These are phyloP conservation scores for Diversispora epigaea DNA, from an alignment of 192 early-diverging fungal genomes.

Conservation along the genomic window DNA sequence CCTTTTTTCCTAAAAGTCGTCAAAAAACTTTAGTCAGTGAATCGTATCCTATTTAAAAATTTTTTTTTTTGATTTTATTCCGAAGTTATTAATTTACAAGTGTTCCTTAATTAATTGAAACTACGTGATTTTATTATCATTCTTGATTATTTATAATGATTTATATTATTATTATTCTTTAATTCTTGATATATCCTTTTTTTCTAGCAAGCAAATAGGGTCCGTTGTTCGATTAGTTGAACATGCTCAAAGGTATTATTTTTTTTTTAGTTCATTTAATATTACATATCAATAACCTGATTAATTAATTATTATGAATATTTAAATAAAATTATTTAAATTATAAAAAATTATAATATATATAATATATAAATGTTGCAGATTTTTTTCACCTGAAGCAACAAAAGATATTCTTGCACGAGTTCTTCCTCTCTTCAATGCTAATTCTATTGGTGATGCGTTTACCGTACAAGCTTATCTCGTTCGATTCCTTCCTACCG, in stretches of 20 bases:
- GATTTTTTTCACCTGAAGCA: constrained; percentile 70
- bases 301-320: background rate
- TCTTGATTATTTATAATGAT: no score
- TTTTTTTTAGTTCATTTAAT: constrained; percentile 40
- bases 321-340: no score
- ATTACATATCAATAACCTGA: constrained; percentile 21
- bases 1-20: constrained; percentile 66
- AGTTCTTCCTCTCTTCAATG: constrained; percentile 72
- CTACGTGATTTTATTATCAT: no score
- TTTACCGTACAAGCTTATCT: constrained; percentile 60
- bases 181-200: background rate
- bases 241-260: constrained; percentile 49
- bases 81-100: background rate
- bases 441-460: constrained; percentile 62
- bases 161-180: background rate
- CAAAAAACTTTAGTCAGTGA: constrained; percentile 60
- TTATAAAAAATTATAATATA: background rate
- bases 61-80: background rate
- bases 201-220: constrained; percentile 51
- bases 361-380: background rate
- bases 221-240: constrained; percentile 51
- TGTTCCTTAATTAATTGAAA: background rate
- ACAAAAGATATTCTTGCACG: constrained; percentile 73
- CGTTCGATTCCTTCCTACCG: constrained; percentile 69
- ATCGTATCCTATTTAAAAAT: constrained; percentile 42